Evolutionary conservation across 305 asterid genomes (phyloP), one percentile per base, ranked within the genome.

Genomic region (Solanum hybrid): DNA sequence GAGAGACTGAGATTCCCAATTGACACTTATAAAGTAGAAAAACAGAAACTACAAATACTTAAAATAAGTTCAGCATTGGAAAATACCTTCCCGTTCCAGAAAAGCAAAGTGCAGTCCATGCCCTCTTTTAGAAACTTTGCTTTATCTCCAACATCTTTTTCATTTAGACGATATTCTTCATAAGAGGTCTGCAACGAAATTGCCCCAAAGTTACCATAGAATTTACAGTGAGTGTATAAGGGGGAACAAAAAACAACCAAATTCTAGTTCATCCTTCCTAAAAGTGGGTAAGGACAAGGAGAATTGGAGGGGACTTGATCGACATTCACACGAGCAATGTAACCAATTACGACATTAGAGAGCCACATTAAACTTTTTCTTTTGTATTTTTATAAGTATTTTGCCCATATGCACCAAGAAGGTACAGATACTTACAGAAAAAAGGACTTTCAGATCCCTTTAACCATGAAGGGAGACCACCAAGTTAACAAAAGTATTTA

Each of bases 21-120:
- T 72, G 24, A 80, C 66, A 14, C 45, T 69, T 85, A 13, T 17
- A 42, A 32, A 69, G 60, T 72, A 89, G 37, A 4, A 80, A 75
- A 79, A 45, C 11, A 78, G 37, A 40, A 56, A 89, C 6, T 56
- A 22, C 37, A 45, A 22, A 24, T 0, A 17, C 66, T 10, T 31
- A 26, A 37, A 60, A n/a, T 27, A 88, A 89, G 27, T 76, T 19
- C 6, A 40, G 78, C 89, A 89, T 14, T 66, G 86, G 86, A 89
- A 76, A 89, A 51, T 90, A 94, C 99, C 95, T 97, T 95, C 29
- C 90, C 95, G 0, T 97, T 95, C 98, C 99, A 97, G 93, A 96
- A 97, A n/a, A 97, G 94, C 94, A 97, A 92, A 92, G 6, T 95
- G 95, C 99, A 97, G 93, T 97, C 99, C 98, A 96, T 97, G 95